Conservation (phyloP, 306 rosid species). For the Quercus robur region DNA sequence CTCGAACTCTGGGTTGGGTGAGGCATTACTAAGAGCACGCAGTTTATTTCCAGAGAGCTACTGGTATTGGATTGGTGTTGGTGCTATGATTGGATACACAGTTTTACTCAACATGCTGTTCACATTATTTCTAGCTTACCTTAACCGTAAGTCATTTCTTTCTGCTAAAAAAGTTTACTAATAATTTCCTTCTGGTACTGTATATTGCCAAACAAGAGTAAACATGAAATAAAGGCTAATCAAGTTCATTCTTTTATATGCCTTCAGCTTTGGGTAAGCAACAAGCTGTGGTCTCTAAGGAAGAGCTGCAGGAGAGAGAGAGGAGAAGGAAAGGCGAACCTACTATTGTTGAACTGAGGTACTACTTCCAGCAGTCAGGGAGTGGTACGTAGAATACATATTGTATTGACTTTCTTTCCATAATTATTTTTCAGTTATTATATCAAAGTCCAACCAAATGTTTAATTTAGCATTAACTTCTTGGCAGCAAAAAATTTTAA, state of each 20-base stretch:
- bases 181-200: constrained; percentile 19
- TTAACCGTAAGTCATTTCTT: constrained; percentile 74
- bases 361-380: constrained; percentile 78
- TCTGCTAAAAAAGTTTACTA: constrained; percentile 16
- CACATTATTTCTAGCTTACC: constrained; percentile 82
- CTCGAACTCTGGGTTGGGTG: constrained; percentile 58
- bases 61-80: constrained; percentile 99
- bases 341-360: constrained; percentile 76
- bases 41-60: constrained; percentile 74
- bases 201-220: constrained; percentile 14
- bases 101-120: constrained; percentile 75
- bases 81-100: constrained; percentile 94
- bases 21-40: constrained; percentile 61
- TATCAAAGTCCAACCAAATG: not conserved
- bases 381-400: constrained; percentile 51
- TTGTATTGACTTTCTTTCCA: not conserved
- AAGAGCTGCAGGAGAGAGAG: constrained; percentile 82
- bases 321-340: constrained; percentile 79
- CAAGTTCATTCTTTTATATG: constrained; percentile 3
- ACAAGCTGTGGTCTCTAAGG: constrained; percentile 91
- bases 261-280: constrained; percentile 74
- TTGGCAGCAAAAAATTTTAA: constrained; percentile 72
- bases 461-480: constrained; percentile 19
- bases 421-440: not conserved
- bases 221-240: constrained; percentile 9